Percentiles rank a stretch among this genome's conserved stretches.
Conservation (phyloP, 148 eudicot species). For the Persicaria maculosa region DNA sequence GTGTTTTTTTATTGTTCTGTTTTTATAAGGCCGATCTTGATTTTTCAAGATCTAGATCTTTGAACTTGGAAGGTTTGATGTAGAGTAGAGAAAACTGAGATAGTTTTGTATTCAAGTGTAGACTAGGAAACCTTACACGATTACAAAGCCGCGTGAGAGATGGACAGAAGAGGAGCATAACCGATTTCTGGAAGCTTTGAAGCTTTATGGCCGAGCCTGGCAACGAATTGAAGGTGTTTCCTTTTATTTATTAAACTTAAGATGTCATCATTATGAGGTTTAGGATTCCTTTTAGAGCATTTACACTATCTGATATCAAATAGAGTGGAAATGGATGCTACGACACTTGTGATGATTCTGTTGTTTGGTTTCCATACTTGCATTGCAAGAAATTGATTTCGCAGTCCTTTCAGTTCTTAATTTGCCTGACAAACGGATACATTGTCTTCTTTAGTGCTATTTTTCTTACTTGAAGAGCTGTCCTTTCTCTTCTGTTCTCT, state of each 20-base stretch:
- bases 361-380: neutral
- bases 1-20: neutral
- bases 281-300: neutral
- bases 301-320: neutral
- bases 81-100: neutral
- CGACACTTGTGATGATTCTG: neutral
- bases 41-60: neutral
- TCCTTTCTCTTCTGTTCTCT: slow-evolving; percentile 28
- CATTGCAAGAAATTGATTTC: slow-evolving; percentile 1
- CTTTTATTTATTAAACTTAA: neutral
- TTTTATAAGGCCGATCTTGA: neutral
- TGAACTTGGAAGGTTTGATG: neutral
- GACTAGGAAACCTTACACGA: slow-evolving; percentile 95
- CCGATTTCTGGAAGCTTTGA: slow-evolving; percentile 90
- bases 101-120: slow-evolving; percentile 14
- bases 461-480: slow-evolving; percentile 37
- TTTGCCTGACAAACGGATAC: slow-evolving; percentile 1
- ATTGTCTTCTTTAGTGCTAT: neutral
- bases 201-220: slow-evolving; percentile 98
- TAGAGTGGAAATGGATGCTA: neutral
- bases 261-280: neutral
- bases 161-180: slow-evolving; percentile 99
- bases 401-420: neutral
- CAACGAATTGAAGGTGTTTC: slow-evolving; percentile 89
- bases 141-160: slow-evolving; percentile 95